Conservation (phyloP, 2,329 filamentous ascomycete genomes). For the Hymenoscyphus fructigenus region DNA sequence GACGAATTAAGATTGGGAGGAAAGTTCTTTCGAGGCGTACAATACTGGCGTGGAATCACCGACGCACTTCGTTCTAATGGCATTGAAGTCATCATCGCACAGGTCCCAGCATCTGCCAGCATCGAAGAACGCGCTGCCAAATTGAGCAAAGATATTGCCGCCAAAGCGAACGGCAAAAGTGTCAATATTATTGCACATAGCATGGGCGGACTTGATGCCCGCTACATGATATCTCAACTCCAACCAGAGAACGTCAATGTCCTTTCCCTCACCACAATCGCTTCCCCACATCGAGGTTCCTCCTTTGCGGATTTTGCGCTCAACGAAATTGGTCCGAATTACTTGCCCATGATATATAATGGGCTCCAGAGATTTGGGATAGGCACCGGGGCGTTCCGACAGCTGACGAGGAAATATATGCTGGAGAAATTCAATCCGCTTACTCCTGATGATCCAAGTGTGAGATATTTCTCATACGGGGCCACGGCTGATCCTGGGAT, state of each 20-base stretch:
- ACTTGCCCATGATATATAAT: constrained; percentile 55
- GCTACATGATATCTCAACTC: constrained; percentile 63
- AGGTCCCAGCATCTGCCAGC: constrained; percentile 59
- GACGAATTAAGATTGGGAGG: constrained; percentile 53
- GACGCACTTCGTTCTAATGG: constrained; percentile 55
- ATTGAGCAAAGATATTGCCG: constrained; percentile 54
- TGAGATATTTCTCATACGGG: constrained; percentile 64
- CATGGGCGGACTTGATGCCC: constrained; percentile 65
- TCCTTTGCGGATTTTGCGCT: constrained; percentile 56
- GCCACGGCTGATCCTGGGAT: constrained; percentile 56
- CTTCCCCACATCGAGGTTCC: constrained; percentile 40
- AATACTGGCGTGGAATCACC: constrained; percentile 66
- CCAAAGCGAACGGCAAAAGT: constrained; percentile 47
- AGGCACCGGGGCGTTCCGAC: constrained; percentile 59
- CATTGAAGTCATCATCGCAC: constrained; percentile 57
- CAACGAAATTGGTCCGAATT: constrained; percentile 45
- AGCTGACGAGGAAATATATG: constrained; percentile 62
- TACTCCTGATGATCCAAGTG: constrained; percentile 51
- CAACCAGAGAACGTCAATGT: constrained; percentile 47
- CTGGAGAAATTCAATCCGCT: constrained; percentile 56
- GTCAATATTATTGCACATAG: constrained; percentile 77
- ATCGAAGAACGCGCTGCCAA: constrained; percentile 60
- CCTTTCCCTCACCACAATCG: constrained; percentile 40
- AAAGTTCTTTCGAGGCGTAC: constrained; percentile 51
- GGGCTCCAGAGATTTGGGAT: constrained; percentile 52